These are phyloP conservation scores for Sporisorium scitamineum DNA, from an alignment of 1,284 basidiomycete genomes.

Conservation along the genomic window DNA sequence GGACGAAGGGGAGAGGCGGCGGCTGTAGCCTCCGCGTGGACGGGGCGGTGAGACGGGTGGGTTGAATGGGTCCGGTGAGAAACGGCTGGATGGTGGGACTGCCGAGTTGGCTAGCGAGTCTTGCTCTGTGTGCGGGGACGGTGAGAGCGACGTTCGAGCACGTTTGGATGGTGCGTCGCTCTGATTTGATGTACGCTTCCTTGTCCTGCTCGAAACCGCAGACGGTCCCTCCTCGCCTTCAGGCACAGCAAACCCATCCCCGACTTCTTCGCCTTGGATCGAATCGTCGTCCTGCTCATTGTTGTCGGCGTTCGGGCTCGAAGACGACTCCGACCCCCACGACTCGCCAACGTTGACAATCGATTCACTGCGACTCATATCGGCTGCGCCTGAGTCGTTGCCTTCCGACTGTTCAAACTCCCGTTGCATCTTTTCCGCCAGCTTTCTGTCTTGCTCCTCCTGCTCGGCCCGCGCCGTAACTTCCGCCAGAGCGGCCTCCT, in stretches of 20 bases:
- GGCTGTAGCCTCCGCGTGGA: constrained; percentile 46
- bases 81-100: constrained; percentile 22
- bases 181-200: constrained; percentile 9
- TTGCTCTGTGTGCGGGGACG: neutral
- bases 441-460: constrained; percentile 27
- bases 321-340: constrained; percentile 7
- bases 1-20: constrained; percentile 26
- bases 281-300: neutral
- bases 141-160: neutral
- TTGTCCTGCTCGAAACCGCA: neutral
- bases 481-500: constrained; percentile 21
- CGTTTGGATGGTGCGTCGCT: constrained; percentile 1
- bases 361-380: constrained; percentile 32
- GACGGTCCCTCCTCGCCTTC: constrained; percentile 8
- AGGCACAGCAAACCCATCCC: constrained; percentile 43
- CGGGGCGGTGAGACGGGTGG: constrained; percentile 52
- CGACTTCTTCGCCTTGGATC: constrained; percentile 29
- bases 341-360: constrained; percentile 26
- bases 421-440: constrained; percentile 42
- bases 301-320: neutral
- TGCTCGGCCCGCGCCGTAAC: constrained; percentile 26
- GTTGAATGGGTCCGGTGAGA: constrained; percentile 57
- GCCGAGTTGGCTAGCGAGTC: neutral
- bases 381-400: neutral
- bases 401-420: constrained; percentile 19